Percentiles rank a stretch among this genome's conserved stretches.
These are phyloP conservation scores for Mycena albidolilacea DNA, from an alignment of 768 basidiomycete genomes.

Conservation along the genomic window DNA sequence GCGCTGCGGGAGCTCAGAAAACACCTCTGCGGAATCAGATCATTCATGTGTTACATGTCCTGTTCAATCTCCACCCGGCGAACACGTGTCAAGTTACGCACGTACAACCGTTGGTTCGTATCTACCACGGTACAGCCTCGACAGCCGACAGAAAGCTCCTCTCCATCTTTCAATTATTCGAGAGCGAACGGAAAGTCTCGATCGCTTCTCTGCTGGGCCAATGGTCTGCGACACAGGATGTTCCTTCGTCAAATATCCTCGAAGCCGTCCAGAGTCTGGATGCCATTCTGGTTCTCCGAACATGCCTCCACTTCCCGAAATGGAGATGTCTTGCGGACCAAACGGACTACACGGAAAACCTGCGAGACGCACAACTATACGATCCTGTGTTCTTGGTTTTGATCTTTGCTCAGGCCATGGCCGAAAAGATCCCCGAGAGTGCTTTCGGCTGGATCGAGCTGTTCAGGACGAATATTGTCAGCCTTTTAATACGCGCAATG, in stretches of 20 bases:
- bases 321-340: constrained; percentile 69
- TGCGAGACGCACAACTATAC: constrained; percentile 67
- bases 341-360: constrained; percentile 40
- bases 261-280: constrained; percentile 83
- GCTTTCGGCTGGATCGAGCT: constrained; percentile 89
- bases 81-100: constrained; percentile 92
- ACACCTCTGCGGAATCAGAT: constrained; percentile 60
- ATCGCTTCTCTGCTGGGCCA: constrained; percentile 71
- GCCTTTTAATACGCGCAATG: constrained; percentile 79
- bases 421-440: constrained; percentile 68
- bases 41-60: constrained; percentile 68
- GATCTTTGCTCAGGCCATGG: constrained; percentile 77
- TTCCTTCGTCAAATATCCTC: constrained; percentile 62
- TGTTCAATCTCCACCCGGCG: constrained; percentile 84
- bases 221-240: constrained; percentile 72
- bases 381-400: constrained; percentile 86
- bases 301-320: constrained; percentile 79
- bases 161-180: constrained; percentile 85
- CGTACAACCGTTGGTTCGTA: constrained; percentile 78
- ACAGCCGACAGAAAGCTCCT: constrained; percentile 76
- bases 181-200: constrained; percentile 76
- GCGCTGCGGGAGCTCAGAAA: constrained; percentile 44
- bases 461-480: constrained; percentile 84
- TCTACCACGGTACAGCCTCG: constrained; percentile 85
- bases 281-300: constrained; percentile 74